Conservation (phyloP, 2,329 filamentous ascomycete genomes). For the Fonsecaea monophora region DNA sequence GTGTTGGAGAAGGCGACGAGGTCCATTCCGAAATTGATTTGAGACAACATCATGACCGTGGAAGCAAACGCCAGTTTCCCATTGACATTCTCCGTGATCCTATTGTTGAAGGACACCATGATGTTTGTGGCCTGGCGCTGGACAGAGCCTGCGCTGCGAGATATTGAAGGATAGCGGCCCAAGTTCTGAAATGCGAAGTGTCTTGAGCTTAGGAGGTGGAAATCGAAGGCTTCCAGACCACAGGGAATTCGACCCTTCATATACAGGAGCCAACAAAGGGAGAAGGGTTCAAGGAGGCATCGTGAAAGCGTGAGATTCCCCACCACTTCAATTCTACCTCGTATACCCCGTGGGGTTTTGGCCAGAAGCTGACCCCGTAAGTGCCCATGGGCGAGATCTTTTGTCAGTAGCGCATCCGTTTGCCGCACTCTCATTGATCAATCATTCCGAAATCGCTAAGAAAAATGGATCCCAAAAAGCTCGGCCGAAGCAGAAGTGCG, state of each 20-base stretch:
- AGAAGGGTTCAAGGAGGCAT: neutral
- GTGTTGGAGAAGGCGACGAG: conserved; percentile 19
- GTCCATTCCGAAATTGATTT: conserved; percentile 30
- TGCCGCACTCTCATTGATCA: neutral
- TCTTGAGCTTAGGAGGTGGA: neutral
- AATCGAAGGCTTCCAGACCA: neutral
- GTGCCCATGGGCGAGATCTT: neutral
- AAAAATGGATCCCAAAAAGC: neutral
- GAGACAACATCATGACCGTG: conserved; percentile 21
- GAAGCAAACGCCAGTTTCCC: conserved; percentile 18
- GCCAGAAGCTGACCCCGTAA: neutral
- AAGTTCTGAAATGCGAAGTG: neutral
- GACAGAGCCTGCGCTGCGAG: neutral
- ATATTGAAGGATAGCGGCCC: neutral
- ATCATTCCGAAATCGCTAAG: conserved; percentile 4
- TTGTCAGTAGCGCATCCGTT: neutral
- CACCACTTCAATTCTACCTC: neutral
- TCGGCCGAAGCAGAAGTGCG: neutral
- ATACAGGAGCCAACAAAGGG: neutral
- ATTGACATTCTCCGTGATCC: conserved; percentile 20
- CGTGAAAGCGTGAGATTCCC: neutral
- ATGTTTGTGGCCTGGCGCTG: neutral
- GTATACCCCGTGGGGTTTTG: conserved; percentile 3
- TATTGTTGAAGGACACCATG: neutral
- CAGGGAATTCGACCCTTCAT: neutral